Conservation (phyloP, 2,329 filamentous ascomycete genomes). For the Aspergillus aculeatinus region DNA sequence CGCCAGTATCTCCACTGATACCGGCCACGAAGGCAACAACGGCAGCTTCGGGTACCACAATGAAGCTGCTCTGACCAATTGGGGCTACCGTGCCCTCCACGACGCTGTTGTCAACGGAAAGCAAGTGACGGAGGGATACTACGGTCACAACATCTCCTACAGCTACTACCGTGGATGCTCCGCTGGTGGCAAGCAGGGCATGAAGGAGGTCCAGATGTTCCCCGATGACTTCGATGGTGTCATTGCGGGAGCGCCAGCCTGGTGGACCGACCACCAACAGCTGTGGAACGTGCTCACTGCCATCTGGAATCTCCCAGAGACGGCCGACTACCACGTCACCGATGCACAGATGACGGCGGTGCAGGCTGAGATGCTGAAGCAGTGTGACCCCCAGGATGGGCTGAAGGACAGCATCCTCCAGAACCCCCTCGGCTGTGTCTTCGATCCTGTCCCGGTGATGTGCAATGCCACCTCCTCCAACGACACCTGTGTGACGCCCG, state of each 20-base stretch:
- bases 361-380: conserved; percentile 45
- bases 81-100: conserved; percentile 46
- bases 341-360: conserved; percentile 47
- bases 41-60: conserved; percentile 8
- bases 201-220: conserved; percentile 55
- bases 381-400: conserved; percentile 55
- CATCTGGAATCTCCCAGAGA: conserved; percentile 50
- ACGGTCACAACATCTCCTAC: conserved; percentile 43
- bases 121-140: conserved; percentile 50
- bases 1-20: conserved; percentile 7
- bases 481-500: conserved; percentile 44
- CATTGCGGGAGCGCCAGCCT: conserved; percentile 51
- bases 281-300: conserved; percentile 48
- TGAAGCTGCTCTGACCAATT: conserved; percentile 35
- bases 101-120: conserved; percentile 52
- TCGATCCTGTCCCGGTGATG: conserved; percentile 29
- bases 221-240: conserved; percentile 60
- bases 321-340: conserved; percentile 47
- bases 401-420: conserved; percentile 53
- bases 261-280: conserved; percentile 53
- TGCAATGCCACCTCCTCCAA: conserved; percentile 31
- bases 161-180: conserved; percentile 55
- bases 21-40: conserved; percentile 6
- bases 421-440: conserved; percentile 47
- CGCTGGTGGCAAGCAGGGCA: conserved; percentile 59